These are phyloP conservation scores for Cladophialophora yegresii DNA, from an alignment of 2,329 filamentous ascomycete genomes.

Conservation along the genomic window DNA sequence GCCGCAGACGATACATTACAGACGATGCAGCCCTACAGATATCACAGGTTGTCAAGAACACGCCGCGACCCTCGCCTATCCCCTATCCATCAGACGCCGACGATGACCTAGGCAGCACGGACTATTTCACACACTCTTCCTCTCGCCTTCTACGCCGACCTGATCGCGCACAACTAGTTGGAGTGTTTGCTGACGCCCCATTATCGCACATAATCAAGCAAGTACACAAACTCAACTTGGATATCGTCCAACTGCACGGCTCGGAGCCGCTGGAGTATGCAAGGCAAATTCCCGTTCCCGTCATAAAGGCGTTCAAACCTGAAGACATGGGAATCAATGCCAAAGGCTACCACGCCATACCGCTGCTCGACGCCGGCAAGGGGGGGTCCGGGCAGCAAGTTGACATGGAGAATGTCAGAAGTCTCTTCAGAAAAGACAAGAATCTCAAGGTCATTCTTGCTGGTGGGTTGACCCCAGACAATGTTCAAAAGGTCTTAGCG, in stretches of 20 bases:
- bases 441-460: slow-evolving; percentile 78
- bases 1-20: slow-evolving; percentile 75
- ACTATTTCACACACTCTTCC: slow-evolving; percentile 70
- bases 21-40: slow-evolving; percentile 79
- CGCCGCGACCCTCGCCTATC: slow-evolving; percentile 40
- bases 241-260: slow-evolving; percentile 91
- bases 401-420: slow-evolving; percentile 69
- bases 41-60: slow-evolving; percentile 70
- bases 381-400: slow-evolving; percentile 79
- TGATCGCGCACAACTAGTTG: slow-evolving; percentile 75
- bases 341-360: slow-evolving; percentile 78
- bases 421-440: slow-evolving; percentile 65
- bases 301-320: slow-evolving; percentile 82
- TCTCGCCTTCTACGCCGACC: slow-evolving; percentile 52
- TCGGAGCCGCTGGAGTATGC: slow-evolving; percentile 93
- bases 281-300: slow-evolving; percentile 82
- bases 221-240: slow-evolving; percentile 73
- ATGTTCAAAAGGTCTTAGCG: slow-evolving; percentile 68
- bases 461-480: slow-evolving; percentile 78
- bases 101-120: slow-evolving; percentile 50
- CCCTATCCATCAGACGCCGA: slow-evolving; percentile 38
- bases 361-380: slow-evolving; percentile 81
- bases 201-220: slow-evolving; percentile 78
- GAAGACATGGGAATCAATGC: slow-evolving; percentile 69
- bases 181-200: slow-evolving; percentile 91